Evolutionary conservation across 192 early-diverging fungal species (phyloP), one percentile per base, ranked within the genome.

Genomic region (Entophlyctis helioformis): DNA sequence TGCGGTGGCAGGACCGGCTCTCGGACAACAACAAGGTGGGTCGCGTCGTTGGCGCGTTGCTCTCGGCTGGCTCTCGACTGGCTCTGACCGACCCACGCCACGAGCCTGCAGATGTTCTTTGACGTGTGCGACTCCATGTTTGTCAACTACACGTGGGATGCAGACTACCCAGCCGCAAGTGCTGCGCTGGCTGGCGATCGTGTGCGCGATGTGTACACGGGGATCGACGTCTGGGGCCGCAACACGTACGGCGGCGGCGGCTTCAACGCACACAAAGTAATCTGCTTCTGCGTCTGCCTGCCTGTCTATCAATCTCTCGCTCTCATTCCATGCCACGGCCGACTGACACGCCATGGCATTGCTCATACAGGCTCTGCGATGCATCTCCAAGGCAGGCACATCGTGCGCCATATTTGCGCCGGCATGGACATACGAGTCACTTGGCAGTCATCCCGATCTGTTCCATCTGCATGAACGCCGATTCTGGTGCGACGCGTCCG

Each of bases 211-310:
- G 62, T 83, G 3, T 82, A 62, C 38, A 69, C 67, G 24, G 81
- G 81, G 0, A 80, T 69, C 9, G 81, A 83, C 54, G 70, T 82
- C 29, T 83, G 74, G 74, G 81, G 81, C 0, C 46, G 81, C 19
- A 62, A 59, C 28, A 79, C 66, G 1, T 78, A 56, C 52, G 76
- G 75, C 15, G 75, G 66, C 9, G 74, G 74, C 10, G 67, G 68
- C 1, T 76, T 59, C 20, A 63, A 62, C 28, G 26, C 15, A 6
- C 63, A 59, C 39, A 55, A 44, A 38, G 47, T 39, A 21, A 22
- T n/a, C 6, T 21, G 4, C 15, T 21, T 39, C 3, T 19, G n/a
- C 16, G 16, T 7, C 6, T 6, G 37, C 3, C 4, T 19, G 16
- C n/a, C 16, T n/a, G 5, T 39, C 16, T 3, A 39, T 39, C 5